Evolutionary conservation across 208 protist species (phyloP), one percentile per base, ranked within the genome.

Genomic region (Angomonas ambiguus): DNA sequence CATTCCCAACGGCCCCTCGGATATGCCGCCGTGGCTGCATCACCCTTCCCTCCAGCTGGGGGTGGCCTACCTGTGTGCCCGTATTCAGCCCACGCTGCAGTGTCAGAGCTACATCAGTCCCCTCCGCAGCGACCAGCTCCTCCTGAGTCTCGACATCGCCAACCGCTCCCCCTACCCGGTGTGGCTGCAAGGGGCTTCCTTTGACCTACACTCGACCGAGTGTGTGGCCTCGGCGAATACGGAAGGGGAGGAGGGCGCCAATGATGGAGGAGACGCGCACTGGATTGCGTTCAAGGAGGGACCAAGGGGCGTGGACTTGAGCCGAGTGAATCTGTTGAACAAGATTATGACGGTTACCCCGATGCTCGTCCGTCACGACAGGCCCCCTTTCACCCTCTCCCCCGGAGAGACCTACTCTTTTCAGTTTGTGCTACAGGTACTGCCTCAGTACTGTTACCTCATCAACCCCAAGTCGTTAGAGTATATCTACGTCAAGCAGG

Each of bases 341-440:
- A 77, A 78, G 42, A 51, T 80, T 1, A 74, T 94, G 18, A 84
- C 71, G 18, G 69, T 87, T 25, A 89, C 79, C n/a, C 83, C 82
- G n/a, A 72, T 91, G 41, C 60, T 88, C 24, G 77, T 82, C 25
- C 63, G 79, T 41, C 71, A 81, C 53, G 80, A 82, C 57, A 65
- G 74, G 35, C 71, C 80, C 22, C 83, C 83, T 5, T 74, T 84
- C 30, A 66, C 68, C 27, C 74, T 94, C 51, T 72, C 82, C 45
- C 72, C 85, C 18, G 83, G 69, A 27, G 84, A 94, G 67, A 87
- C 81, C 62, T 81, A 87, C 65, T 69, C 79, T 28, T 89, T 94
- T 69, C 78, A 92, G 71, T 91, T 88, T 77, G 76, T 85, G 60
- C 73, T 94, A 66, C 71, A 88, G 67, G 74, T 94, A 53, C 61